Base-by-base conservation (phyloP, 2,329 filamentous ascomycete genomes). In the Pseudonectria foliicola region DNA sequence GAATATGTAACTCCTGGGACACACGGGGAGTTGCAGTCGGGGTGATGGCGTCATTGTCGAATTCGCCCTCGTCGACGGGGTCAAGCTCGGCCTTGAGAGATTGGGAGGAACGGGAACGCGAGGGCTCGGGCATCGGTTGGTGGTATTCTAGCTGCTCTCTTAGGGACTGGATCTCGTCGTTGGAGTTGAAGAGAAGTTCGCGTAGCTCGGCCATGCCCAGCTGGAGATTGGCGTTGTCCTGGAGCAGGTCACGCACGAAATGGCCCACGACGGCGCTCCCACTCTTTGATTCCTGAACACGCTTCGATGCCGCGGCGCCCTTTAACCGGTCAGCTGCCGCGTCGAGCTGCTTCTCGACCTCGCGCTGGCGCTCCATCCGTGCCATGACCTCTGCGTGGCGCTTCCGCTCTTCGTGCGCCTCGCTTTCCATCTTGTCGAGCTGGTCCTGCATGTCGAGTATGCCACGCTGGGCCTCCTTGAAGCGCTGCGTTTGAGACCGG, bases 181-280 rank as follows among this genome's bases (percentile, higher is more conserved):
- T 94, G 3, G 90, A 95, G 55, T 77, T 88, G 52, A 87, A 75
- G 14, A 98, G 71, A 78, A 98, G 81, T 56, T 95, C 89, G 13
- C 89, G 75, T 31, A 98, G 66, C 63, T 98, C 92, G 34, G 89
- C 77, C 40, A 96, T 93, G 12, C 88, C 88, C 43, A 92, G 73
- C 58, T 98, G 92, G 29, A 98, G 67, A 49, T 87, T 95, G 8
- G 89, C 87, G 54, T 98, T 98, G 59, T 98, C 92, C 52, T 94
- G 82, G 13, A 98, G 68, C 37, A 98, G 85, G 57, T 96, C 92
- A 48, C 89, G 87, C 37, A 98, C 92, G 50, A 98, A 96, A 54
- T 93, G 86, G 13, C 86, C 89, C n/a, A 96, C 86, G 25, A 94
- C 86, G 38, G 70, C 80, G 42, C 70, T 77, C 8, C 75, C 71